A percentile compares a stretch with the other conserved stretches of the same genome.
phyloP scores from a whole-genome alignment of 176 grass and related monocot species.

The Triticum timopheevii region DNA sequence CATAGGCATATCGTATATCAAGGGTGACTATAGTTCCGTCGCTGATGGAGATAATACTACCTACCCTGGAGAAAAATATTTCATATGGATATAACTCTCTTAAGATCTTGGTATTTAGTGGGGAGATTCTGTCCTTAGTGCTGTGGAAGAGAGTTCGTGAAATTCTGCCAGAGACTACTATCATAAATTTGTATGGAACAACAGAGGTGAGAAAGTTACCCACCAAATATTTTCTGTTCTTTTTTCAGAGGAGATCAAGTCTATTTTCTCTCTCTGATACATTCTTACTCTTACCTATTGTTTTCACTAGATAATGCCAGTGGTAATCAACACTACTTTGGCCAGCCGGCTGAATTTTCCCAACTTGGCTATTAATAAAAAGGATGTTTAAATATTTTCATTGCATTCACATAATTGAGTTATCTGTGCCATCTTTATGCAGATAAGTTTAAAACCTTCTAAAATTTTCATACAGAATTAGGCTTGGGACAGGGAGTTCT shows the following conservation, averaged over 20 bases:
- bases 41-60: constrained; percentile 63
- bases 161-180: constrained; percentile 62
- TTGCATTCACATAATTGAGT: neutral
- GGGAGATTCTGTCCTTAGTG: constrained; percentile 61
- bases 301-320: neutral
- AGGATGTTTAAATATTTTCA: neutral
- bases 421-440: neutral
- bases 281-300: neutral
- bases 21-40: constrained; percentile 82
- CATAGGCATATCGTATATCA: constrained; percentile 67
- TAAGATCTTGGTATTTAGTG: constrained; percentile 79
- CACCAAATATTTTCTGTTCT: constrained; percentile 27
- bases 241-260: neutral
- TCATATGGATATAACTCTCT: constrained; percentile 46
- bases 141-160: constrained; percentile 61
- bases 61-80: constrained; percentile 41
- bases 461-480: neutral
- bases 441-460: neutral
- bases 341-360: neutral
- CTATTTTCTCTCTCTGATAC: neutral
- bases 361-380: neutral
- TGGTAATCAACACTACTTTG: neutral
- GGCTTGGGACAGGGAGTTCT: neutral
- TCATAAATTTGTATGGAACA: constrained; percentile 84
- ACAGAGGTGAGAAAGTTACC: constrained; percentile 68